Evolutionary conservation across 1,139 yeast genomes (phyloP), one percentile per base, ranked within the genome.

Genomic region (Candida gigantensis): DNA sequence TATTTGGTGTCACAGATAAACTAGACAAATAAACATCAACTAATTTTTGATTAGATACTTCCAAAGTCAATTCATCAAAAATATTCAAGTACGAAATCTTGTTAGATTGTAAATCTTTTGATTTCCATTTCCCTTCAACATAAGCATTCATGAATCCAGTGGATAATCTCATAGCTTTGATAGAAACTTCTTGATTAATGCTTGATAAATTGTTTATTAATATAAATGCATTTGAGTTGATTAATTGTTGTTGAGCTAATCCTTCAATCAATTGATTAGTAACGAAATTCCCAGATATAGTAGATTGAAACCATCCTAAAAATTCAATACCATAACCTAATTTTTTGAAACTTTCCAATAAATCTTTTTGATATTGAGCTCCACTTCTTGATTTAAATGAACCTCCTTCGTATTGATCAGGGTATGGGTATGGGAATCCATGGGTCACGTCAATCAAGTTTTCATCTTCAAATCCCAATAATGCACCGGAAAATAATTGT

Each of bases 261-360:
- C 81, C 74, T 49, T 84, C 95, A 31, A 84, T 73, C 42, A 82
- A 68, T 43, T 77, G 75, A 42, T 78, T 78, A 44, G 82, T 80
- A 51, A 81, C 77, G 56, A 81, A 81, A 55, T 77, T 79, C 35
- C 95, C 95, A 30, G 84, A 74, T 37, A 72, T 57, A 24, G 89
- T 74, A 34, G 85, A 73, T 55, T 85, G 79, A 64, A 84, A 88
- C 90, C 90, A 88, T 24, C 96, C 96, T 48, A 83, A 78, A 47
- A 82, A 74, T 57, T 82, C 87, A 35, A 81, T 72, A 33, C 90
- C 94, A 44, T 78, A 72, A 34, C 84, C 84, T 46, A 81, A 77
- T 42, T 72, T 74, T 51, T 74, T 78, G 49, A 86, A 73, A 43
- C 77, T 75, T 36, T 76, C 76, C 47, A 83, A 68, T 53, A 84